These are phyloP conservation scores for Testicularia cyperi DNA, from an alignment of 1,284 basidiomycete genomes.

Conservation along the genomic window DNA sequence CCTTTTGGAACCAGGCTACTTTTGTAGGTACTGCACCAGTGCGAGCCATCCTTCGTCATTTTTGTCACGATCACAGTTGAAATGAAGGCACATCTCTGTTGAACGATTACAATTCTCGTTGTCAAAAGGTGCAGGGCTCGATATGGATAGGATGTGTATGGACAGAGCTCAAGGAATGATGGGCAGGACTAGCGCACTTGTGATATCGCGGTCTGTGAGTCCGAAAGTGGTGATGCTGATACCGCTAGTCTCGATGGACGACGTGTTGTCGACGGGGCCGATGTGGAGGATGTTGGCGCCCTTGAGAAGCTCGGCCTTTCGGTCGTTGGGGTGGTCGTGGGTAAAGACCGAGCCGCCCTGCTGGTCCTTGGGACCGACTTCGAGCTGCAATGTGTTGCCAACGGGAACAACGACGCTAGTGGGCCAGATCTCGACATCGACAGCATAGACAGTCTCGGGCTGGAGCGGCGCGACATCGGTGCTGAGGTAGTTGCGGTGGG, in stretches of 20 bases:
- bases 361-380: conserved; percentile 40
- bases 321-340: conserved; percentile 11
- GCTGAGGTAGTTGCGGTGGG: conserved; percentile 51
- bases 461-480: conserved; percentile 48
- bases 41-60: no score
- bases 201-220: no score
- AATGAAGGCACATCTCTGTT: no score
- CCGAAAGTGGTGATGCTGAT: conserved; percentile 6
- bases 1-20: no score
- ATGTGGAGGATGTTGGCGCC: conserved; percentile 11
- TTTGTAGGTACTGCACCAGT: no score
- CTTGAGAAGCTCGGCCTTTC: conserved; percentile 2
- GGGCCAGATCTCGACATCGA: conserved; percentile 59
- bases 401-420: conserved; percentile 51
- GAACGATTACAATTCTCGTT: no score
- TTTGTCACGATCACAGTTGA: no score
- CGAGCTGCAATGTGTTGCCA: conserved; percentile 50
- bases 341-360: conserved; percentile 14
- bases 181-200: no score
- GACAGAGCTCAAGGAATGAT: no score
- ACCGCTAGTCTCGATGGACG: conserved; percentile 5
- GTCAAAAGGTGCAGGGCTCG: no score
- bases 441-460: conserved; percentile 33
- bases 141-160: no score
- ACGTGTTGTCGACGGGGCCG: background rate